Base-by-base conservation (phyloP, 2,329 filamentous ascomycete genomes). In the Thermomyces lanuginosus region DNA sequence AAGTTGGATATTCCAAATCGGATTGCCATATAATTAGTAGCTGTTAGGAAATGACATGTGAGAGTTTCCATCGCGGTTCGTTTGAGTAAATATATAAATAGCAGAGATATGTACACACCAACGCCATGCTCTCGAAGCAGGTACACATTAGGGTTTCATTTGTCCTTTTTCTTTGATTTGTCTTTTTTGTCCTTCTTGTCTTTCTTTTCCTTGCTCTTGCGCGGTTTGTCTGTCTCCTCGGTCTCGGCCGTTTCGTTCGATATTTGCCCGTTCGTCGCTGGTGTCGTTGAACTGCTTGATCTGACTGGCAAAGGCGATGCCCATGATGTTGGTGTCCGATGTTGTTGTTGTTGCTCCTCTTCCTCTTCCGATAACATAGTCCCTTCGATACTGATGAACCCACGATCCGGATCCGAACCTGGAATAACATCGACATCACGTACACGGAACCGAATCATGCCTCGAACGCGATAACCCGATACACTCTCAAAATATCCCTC, bases 341-440 rank as follows among this genome's bases (percentile, higher is more conserved):
- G 59, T 6, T 62, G 59, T 24, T 69, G 56, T 16, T 78, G 55
- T 14, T 57, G 55, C 37, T 55, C 59, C 53, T 91, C 82, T 13
- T 72, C 74, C 11, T 69, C 66, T 22, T 66, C 66, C 24, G 65
- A 62, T 26, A 92, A 56, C 66, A 92, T 75, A n/a, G 80, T 91
- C 14, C 84, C 86, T 48, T 89, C 77, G 35, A 93, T 74, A 39
- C 76, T 83, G 34, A 92, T 55, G 46, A 86, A 89, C 7, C 78
- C 81, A 33, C 76, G 76, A 27, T 63, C 63, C 27, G 72, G 71
- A 37, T 77, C 80, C 24, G 72, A 66, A 15, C 74, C 76, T 1
- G 79, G 76, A 41, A 61, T 60, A 13, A 60, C 46, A 40, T 93
- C 84, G 36, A 89, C 80, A 48, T 91, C 81, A 39, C 75, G 72